Conservation (phyloP, 495 filamentous ascomycete species). For the Xylaria flabelliformis region DNA sequence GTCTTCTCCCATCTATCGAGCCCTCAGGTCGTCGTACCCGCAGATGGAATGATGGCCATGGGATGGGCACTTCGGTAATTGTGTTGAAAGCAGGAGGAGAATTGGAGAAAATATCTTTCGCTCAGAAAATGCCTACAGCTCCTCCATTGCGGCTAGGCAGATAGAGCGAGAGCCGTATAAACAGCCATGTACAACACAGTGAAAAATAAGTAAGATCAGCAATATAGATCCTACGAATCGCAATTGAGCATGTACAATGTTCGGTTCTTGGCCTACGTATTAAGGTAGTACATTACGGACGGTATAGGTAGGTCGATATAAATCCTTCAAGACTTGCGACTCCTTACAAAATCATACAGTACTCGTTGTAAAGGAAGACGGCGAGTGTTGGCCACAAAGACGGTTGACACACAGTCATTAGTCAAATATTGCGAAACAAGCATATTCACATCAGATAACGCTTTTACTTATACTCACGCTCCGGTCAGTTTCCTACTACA, state of each 20-base stretch:
- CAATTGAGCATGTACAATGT: not conserved
- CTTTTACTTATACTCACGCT: not conserved
- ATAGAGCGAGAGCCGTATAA: not conserved
- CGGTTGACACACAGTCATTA: not conserved
- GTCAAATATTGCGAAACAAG: not conserved
- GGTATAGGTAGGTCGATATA: not conserved
- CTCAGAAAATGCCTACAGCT: not conserved
- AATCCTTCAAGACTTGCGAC: not conserved
- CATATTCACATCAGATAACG: not conserved
- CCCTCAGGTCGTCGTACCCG: not conserved
- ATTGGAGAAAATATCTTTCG: not conserved
- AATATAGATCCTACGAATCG: not conserved
- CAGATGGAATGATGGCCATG: not conserved
- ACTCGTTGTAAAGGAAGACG: not conserved
- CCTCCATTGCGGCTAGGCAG: not conserved
- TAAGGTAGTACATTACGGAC: not conserved
- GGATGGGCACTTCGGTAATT: not conserved
- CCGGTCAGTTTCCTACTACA: not conserved
- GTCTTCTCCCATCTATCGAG: not conserved
- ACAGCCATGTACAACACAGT: not conserved
- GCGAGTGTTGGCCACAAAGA: not conserved
- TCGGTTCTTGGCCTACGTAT: not conserved
- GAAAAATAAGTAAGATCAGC: not conserved
- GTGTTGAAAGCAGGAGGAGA: constrained; percentile 5
- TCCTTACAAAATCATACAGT: not conserved